Base-by-base conservation (phyloP, 176 grass and related monocot genomes). In the Panicum miliaceum region DNA sequence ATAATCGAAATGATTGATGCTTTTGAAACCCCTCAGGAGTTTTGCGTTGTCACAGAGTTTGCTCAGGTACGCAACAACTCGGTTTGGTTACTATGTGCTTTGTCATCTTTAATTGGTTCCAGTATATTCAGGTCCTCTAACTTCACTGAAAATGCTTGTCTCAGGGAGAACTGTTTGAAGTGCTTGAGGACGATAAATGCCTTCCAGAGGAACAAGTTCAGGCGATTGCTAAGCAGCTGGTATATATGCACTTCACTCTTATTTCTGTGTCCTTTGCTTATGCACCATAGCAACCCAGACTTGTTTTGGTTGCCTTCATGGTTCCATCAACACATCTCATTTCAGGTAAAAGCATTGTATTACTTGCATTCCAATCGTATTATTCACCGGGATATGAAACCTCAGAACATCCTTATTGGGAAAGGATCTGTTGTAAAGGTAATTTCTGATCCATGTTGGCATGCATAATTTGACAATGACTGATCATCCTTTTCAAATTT, bases 1-100 rank as follows among this genome's bases (percentile, higher is more conserved):
- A 99, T 99, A 73, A 99, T 99, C 43, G 93, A 96, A 82, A 99
- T 99, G 93, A 77, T 99, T 1, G 96, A 96, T 92, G 82, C 96
- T 16, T 99, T 99, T 64, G 96, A 99, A 67, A 98, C 89, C 40
- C 91, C 93, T 57, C 93, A 98, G 85, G 96, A 96, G 86, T 98
- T 98, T 84, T 98, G 96, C 72, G 96, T 98, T 81, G 93, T 95
- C 65, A 98, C 96, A 81, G 93, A 98, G 57, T 98, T 98, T 75
- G 96, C 96, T 48, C 93, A 98, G 96, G 96, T 98, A 93, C 47
- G 35, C 13, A 35, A 34, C 32, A 70, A 78, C 41, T 58, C 56
- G 42, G 36, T 72, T 62, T 36, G 25, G 1, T 42, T 43, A 34
- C n/a, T 48, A 14, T 70, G 16, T 79, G 13, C 22, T 71, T 84